Percentiles rank a stretch among this genome's conserved stretches.
Evolutionary conservation across 371 early-diverging fungal genomes (phyloP).

Genomic region (Rhizopus arrhizus): DNA sequence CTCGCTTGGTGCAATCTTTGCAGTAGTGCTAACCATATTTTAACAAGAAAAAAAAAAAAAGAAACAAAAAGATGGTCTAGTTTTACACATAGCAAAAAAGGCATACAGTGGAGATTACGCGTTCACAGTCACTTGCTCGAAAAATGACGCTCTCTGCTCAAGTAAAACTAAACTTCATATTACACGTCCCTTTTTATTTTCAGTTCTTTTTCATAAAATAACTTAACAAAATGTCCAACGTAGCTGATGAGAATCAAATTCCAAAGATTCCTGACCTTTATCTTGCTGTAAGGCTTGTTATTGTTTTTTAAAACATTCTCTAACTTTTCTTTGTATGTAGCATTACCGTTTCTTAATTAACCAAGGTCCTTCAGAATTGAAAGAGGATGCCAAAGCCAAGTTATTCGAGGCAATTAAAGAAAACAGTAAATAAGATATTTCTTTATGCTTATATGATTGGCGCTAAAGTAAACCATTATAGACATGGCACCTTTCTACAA

Average conservation of each 20-base stretch:
- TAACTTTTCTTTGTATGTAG: constrained; percentile 20
- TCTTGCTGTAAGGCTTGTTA: constrained; percentile 41
- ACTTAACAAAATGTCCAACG: constrained; percentile 20
- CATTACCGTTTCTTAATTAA: constrained; percentile 74
- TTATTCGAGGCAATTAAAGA: constrained; percentile 71
- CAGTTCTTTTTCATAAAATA: too few relatives aligned
- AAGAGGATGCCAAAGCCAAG: constrained; percentile 63
- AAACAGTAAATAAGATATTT: constrained; percentile 60
- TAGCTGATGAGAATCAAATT: constrained; percentile 58
- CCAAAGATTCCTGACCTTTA: constrained; percentile 81
- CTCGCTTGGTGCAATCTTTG: constrained; percentile 19
- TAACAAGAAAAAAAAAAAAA: constrained; percentile 1
- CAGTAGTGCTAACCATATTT: constrained; percentile 22
- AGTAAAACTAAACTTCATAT: too few relatives aligned
- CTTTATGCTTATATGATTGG: too few relatives aligned
- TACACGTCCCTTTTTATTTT: too few relatives aligned
- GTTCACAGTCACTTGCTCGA: constrained; percentile 24
- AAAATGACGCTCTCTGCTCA: neutral
- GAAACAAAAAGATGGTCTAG: neutral
- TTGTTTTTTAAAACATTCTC: neutral
- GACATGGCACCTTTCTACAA: constrained; percentile 89
- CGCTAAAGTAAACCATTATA: constrained; percentile 19
- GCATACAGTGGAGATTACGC: constrained; percentile 19
- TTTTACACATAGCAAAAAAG: neutral
- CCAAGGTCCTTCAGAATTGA: constrained; percentile 63